A percentile compares a stretch with the other conserved stretches of the same genome.
These are phyloP conservation scores for Thalassiosira mediterranea DNA, from an alignment of 352 stramenopile species.

Conservation along the genomic window DNA sequence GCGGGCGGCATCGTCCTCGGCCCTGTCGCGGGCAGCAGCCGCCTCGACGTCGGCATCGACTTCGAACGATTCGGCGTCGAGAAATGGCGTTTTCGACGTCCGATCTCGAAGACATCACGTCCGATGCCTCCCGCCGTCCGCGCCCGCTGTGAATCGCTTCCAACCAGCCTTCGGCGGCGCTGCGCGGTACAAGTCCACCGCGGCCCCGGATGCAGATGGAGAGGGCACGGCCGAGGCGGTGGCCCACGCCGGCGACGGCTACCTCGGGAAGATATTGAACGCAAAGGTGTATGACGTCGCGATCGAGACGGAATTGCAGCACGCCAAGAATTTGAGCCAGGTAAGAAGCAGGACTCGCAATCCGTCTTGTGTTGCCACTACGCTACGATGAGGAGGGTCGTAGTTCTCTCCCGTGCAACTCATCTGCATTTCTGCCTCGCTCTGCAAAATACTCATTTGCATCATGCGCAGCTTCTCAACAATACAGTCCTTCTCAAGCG, in stretches of 20 bases:
- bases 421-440: background rate
- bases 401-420: background rate
- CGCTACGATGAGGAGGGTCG: background rate
- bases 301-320: slow-evolving; percentile 85
- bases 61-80: no score
- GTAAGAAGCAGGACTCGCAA: no score
- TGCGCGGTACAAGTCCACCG: slow-evolving; percentile 8
- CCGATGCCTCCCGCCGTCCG: no score
- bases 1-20: no score
- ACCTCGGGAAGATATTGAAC: slow-evolving; percentile 84
- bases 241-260: slow-evolving; percentile 35
- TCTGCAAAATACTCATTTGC: slow-evolving; percentile 5
- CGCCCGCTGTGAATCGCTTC: no score
- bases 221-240: background rate
- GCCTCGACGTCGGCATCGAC: no score
- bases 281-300: slow-evolving; percentile 86
- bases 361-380: no score
- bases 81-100: no score
- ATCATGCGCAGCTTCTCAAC: slow-evolving; percentile 74
- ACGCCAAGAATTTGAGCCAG: slow-evolving; percentile 82
- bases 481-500: slow-evolving; percentile 91
- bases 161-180: no score
- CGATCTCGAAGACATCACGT: no score
- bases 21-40: no score
- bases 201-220: background rate